Base-by-base conservation (phyloP, 2,329 filamentous ascomycete genomes). In the Cyclaneusma minus region DNA sequence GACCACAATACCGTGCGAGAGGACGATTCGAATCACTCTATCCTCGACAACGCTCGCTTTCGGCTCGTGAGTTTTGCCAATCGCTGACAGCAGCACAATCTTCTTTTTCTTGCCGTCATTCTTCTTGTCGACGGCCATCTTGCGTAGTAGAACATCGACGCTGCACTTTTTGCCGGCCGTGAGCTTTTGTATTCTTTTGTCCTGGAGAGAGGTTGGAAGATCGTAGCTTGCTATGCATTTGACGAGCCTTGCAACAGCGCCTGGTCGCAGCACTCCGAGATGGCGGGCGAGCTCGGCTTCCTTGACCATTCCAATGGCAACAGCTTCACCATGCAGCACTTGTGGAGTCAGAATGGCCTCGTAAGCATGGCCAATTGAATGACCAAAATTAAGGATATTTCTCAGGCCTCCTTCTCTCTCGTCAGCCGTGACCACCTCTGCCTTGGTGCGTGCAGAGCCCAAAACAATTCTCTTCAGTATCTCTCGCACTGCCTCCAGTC, bases 41-140 rank as follows among this genome's bases (percentile, higher is more conserved):
- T 98, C 91, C 7, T 78, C 68, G n/a, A 95, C 85, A 7, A 83
- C 73, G 40, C 77, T 94, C 15, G 89, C 89, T 49, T 77, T 80
- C 29, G 72, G 77, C 55, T 98, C 89, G 44, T 87, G 56, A 1
- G 84, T 91, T 43, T 76, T 71, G 30, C 89, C 89, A 46, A 98
- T 92, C 8, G 79, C 79, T 1, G 84, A 85, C 7, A 98, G 62
- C 6, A 98, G 66, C 5, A 94, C 87, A 35, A 98, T 79, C 55
- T 93, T 95, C 63, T 98, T 98, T 52, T 87, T 84, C 32, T 69
- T 69, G 2, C 89, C 89, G 22, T 92, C 80, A 38, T 98, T 98
- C 62, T 98, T 98, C 66, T 98, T 98, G 55, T 98, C 89, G 6
- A 98, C 78, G 1, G 79, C 84, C 89, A 98, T 98, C 49, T 92